These are phyloP conservation scores for Pholiota conissans DNA, from an alignment of 768 basidiomycete species.

Conservation along the genomic window DNA sequence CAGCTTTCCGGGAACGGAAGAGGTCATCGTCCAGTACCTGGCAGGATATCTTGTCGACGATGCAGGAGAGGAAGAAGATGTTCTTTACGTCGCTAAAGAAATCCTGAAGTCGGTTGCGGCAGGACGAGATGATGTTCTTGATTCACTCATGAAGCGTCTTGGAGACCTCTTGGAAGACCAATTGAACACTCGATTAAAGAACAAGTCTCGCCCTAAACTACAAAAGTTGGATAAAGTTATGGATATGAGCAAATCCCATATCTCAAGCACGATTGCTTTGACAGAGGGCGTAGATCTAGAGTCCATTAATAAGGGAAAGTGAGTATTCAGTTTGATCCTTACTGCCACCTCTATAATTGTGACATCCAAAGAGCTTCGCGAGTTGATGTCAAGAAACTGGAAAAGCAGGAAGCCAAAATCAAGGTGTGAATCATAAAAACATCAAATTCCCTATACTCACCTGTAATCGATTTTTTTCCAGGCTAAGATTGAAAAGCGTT, in stretches of 20 bases:
- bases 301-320: slow-evolving; percentile 95
- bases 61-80: slow-evolving; percentile 85
- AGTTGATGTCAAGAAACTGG: slow-evolving; percentile 93
- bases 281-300: slow-evolving; percentile 86
- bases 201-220: slow-evolving; percentile 62
- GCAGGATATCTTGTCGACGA: slow-evolving; percentile 89
- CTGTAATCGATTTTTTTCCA: slow-evolving; percentile 28
- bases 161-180: slow-evolving; percentile 65
- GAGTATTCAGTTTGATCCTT: slow-evolving; percentile 23
- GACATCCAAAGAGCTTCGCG: slow-evolving; percentile 66
- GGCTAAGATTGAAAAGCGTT: slow-evolving; percentile 98
- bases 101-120: slow-evolving; percentile 78
- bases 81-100: slow-evolving; percentile 71
- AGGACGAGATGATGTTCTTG: slow-evolving; percentile 55
- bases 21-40: slow-evolving; percentile 83
- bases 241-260: slow-evolving; percentile 82
- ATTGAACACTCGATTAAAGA: slow-evolving; percentile 56
- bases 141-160: slow-evolving; percentile 67
- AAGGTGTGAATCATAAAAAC: slow-evolving; percentile 44
- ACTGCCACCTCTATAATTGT: not conserved
- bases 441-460: not conserved
- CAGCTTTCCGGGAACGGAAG: slow-evolving; percentile 75
- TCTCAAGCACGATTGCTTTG: slow-evolving; percentile 79
- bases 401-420: slow-evolving; percentile 96
- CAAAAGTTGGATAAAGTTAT: slow-evolving; percentile 83